Evolutionary conservation across 768 basidiomycete species (phyloP).

Genomic region (Mrakia frigida): DNA sequence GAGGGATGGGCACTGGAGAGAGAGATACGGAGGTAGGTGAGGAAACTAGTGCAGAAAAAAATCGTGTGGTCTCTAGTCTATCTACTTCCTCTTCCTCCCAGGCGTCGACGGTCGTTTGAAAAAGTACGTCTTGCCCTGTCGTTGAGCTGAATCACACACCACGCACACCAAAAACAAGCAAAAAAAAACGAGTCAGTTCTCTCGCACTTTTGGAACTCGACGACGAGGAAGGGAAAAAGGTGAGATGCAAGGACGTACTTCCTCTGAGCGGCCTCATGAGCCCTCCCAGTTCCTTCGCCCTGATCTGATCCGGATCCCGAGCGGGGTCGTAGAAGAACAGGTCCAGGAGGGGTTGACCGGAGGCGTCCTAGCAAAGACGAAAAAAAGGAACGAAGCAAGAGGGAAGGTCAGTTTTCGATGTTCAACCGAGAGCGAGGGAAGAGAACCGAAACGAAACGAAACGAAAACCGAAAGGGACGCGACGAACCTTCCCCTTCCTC

Average conservation of each 20-base stretch:
- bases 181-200: background rate
- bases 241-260: constrained; percentile 22
- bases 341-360: constrained; percentile 27
- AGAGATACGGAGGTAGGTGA: background rate
- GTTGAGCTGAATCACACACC: constrained; percentile 12
- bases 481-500: constrained; percentile 25
- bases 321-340: constrained; percentile 32
- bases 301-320: constrained; percentile 12
- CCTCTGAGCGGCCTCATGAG: constrained; percentile 30
- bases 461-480: background rate
- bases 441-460: background rate
- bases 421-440: background rate
- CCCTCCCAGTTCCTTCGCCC: constrained; percentile 25
- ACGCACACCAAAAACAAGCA: background rate
- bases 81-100: constrained; percentile 29
- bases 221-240: background rate
- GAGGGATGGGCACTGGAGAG: background rate
- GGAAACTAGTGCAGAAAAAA: no score
- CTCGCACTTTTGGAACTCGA: no score
- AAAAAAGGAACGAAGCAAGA: background rate
- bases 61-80: no score
- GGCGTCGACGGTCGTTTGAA: constrained; percentile 32
- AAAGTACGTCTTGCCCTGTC: constrained; percentile 31
- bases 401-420: no score
- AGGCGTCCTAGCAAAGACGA: constrained; percentile 25